Base-by-base conservation (phyloP, 352 stramenopile species). In the Phytophthora agathidicida region DNA sequence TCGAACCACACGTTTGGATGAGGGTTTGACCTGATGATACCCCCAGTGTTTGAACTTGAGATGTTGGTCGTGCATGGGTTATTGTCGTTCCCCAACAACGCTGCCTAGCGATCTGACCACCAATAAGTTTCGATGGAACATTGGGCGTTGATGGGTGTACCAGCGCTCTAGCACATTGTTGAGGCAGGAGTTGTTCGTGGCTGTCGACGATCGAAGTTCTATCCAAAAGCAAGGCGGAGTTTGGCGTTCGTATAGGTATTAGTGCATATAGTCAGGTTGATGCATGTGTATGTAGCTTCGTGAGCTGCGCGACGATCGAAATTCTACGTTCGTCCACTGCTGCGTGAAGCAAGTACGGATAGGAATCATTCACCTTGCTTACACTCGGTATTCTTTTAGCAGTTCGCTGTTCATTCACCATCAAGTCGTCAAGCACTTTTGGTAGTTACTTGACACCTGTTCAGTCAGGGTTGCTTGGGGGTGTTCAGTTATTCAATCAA, bases 121-220 rank as follows among this genome's bases (percentile, higher is more conserved):
- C 39, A 20, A 60, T 54, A 65, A 54, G 48, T 60, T 65, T 67
- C 58, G 58, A 56, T 62, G 50, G 33, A 63, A 60, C 27, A 24
- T 28, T n/a, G n/a, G n/a, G n/a, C n/a, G 2, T 20, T 32, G 17
- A n/a, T 17, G 14, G 2, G n/a, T n/a, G n/a, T n/a, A n/a, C n/a
- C n/a, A n/a, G n/a, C n/a, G n/a, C n/a, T n/a, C n/a, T n/a, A n/a
- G n/a, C n/a, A n/a, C n/a, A n/a, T n/a, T n/a, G n/a, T n/a, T n/a
- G n/a, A n/a, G n/a, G n/a, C n/a, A n/a, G n/a, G n/a, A n/a, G n/a
- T n/a, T n/a, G n/a, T n/a, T n/a, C n/a, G n/a, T n/a, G n/a, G n/a
- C n/a, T n/a, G n/a, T n/a, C 17, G 36, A 42, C 16, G 30, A 16
- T n/a, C n/a, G 30, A 36, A 36, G 11, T 42, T 24, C 36, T 19